Conservation (phyloP, 2,329 filamentous ascomycete genomes). For the Beauveria asiatica region DNA sequence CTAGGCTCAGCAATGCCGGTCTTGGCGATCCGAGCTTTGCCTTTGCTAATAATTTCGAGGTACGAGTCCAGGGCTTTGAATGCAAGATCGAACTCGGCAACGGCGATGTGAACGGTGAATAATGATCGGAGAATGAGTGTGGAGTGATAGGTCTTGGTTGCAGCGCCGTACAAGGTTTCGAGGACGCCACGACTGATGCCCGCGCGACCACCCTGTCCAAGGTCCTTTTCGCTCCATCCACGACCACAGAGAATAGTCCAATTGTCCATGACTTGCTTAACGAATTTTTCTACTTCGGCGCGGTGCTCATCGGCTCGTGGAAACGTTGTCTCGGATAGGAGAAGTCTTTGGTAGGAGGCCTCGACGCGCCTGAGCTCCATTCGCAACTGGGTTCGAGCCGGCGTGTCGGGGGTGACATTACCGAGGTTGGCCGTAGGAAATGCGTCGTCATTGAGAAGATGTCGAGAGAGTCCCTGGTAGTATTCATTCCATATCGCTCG, state of each 20-base stretch:
- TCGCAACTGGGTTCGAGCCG: constrained; percentile 55
- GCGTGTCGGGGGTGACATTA: constrained; percentile 37
- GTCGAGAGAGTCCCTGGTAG: constrained; percentile 68
- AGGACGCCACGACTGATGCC: constrained; percentile 67
- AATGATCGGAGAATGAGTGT: constrained; percentile 78
- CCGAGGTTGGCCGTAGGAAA: constrained; percentile 44
- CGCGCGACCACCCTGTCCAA: constrained; percentile 73
- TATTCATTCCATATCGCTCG: constrained; percentile 77
- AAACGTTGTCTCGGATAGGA: constrained; percentile 74
- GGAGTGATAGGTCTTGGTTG: constrained; percentile 92
- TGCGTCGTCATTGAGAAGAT: constrained; percentile 58
- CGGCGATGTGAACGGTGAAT: constrained; percentile 76
- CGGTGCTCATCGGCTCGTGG: constrained; percentile 75
- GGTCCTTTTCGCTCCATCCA: constrained; percentile 70
- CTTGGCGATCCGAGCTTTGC: constrained; percentile 76
- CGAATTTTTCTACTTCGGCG: constrained; percentile 72
- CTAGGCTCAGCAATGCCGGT: constrained; percentile 60
- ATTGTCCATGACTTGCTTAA: constrained; percentile 70
- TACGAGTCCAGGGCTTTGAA: constrained; percentile 90
- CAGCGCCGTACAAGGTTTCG: constrained; percentile 81
- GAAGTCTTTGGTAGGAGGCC: constrained; percentile 65
- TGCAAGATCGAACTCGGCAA: constrained; percentile 87
- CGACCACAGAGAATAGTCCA: constrained; percentile 77
- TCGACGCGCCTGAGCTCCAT: constrained; percentile 75
- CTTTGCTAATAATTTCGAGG: constrained; percentile 75